Percentiles rank a stretch among this genome's conserved stretches.
phyloP scores from a whole-genome alignment of 1,284 basidiomycete species.

The Calocybe gambosa region DNA sequence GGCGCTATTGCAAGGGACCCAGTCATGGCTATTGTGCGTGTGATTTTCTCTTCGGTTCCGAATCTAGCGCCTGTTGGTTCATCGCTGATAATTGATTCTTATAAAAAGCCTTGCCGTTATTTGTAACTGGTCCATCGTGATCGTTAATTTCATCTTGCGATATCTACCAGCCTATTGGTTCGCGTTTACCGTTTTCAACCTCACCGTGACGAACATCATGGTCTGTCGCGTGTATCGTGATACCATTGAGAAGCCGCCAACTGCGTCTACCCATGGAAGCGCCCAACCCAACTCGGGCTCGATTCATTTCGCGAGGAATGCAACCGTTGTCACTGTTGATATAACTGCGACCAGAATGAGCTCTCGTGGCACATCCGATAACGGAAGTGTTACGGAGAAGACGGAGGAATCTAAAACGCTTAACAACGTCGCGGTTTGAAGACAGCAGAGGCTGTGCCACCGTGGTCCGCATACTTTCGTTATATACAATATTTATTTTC shows the following conservation, averaged over 20 bases:
- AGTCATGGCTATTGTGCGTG: neutral
- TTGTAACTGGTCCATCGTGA: conserved; percentile 7
- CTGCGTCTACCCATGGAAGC: neutral
- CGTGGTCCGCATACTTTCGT: too few relatives aligned
- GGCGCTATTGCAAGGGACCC: neutral
- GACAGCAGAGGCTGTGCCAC: too few relatives aligned
- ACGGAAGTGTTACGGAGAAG: neutral
- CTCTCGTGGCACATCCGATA: neutral
- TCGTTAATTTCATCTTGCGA: neutral
- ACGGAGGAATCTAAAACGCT: neutral
- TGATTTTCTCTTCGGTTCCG: neutral
- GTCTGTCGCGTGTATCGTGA: conserved; percentile 5
- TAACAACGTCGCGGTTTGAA: too few relatives aligned
- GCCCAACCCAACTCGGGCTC: neutral
- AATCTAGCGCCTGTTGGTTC: too few relatives aligned
- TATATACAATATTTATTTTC: too few relatives aligned
- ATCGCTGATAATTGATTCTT: neutral
- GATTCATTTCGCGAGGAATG: conserved; percentile 1
- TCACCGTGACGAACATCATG: conserved; percentile 6
- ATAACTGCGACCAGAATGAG: neutral
- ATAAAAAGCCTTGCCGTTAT: neutral
- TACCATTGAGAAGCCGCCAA: neutral
- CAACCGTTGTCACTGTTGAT: neutral
- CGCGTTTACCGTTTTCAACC: conserved; percentile 3
- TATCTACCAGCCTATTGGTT: conserved; percentile 6